Evolutionary conservation across 139 green algal genomes (phyloP).

Genomic region (Volvox reticuliferus): DNA sequence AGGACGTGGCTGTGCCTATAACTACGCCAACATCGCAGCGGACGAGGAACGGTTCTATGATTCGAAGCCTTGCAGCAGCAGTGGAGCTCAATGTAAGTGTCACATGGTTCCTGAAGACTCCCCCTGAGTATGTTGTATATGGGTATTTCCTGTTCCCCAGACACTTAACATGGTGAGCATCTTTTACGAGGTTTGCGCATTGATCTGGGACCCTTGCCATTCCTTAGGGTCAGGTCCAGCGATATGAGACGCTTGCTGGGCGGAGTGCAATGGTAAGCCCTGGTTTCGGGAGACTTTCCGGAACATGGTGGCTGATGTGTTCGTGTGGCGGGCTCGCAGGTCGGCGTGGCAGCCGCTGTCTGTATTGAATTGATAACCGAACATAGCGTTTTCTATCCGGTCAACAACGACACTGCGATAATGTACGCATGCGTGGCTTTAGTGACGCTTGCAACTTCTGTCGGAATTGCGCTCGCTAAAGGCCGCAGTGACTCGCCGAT

Average conservation of each 20-base stretch:
- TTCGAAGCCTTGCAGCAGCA: conserved; percentile 32
- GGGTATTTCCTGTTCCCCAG: too few relatives aligned
- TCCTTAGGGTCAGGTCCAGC: conserved; percentile 10
- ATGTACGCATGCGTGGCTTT: neutral
- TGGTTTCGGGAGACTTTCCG: neutral
- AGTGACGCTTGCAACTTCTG: neutral
- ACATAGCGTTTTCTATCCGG: neutral
- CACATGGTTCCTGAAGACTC: neutral
- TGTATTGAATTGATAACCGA: conserved; percentile 13
- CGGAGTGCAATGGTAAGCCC: conserved; percentile 32
- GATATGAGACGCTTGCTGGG: conserved; percentile 33
- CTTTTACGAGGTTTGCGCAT: too few relatives aligned
- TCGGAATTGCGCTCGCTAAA: neutral
- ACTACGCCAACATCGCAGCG: neutral
- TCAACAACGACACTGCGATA: neutral
- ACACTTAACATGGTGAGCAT: too few relatives aligned
- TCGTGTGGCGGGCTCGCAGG: neutral
- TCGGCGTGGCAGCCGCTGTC: neutral
- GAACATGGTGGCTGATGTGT: neutral
- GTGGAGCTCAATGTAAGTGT: conserved; percentile 19
- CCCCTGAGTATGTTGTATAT: too few relatives aligned
- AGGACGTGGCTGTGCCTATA: neutral
- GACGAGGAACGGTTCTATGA: neutral
- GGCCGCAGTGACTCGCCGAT: neutral
- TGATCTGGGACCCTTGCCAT: neutral